Conservation (phyloP, 1,284 basidiomycete genomes). For the Vanrija humicola region DNA sequence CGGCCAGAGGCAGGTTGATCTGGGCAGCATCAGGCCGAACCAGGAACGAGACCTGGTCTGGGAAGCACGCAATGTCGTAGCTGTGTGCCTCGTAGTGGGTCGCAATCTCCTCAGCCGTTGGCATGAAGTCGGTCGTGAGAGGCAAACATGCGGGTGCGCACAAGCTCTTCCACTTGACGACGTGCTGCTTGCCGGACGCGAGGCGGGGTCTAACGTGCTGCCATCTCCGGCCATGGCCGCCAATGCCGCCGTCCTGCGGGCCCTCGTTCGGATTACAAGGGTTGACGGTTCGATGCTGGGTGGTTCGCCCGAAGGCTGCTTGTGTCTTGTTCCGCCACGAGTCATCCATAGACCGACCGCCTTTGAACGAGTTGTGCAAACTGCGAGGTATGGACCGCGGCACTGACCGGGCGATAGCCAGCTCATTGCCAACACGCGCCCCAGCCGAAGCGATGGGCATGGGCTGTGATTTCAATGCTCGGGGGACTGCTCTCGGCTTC, state of each 20-base stretch:
- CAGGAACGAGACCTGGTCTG: slow-evolving; percentile 58
- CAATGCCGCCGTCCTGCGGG: not conserved
- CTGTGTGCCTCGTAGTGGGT: slow-evolving; percentile 70
- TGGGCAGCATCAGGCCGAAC: slow-evolving; percentile 50
- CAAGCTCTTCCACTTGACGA: slow-evolving; percentile 89
- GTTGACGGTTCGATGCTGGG: slow-evolving; percentile 43
- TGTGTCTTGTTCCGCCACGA: slow-evolving; percentile 36
- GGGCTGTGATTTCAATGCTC: slow-evolving; percentile 25
- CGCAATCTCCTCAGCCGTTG: slow-evolving; percentile 68
- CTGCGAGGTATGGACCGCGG: slow-evolving; percentile 9
- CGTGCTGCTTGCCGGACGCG: slow-evolving; percentile 62
- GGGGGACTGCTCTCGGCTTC: slow-evolving; percentile 3
- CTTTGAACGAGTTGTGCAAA: slow-evolving; percentile 15
- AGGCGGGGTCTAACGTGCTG: slow-evolving; percentile 78
- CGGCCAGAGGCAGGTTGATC: slow-evolving; percentile 67
- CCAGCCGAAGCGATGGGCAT: slow-evolving; percentile 30
- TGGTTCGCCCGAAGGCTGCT: slow-evolving; percentile 30
- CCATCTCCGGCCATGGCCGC: slow-evolving; percentile 72
- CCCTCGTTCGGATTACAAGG: slow-evolving; percentile 42
- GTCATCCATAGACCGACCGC: slow-evolving; percentile 29
- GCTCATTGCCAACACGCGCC: slow-evolving; percentile 25
- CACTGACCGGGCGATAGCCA: slow-evolving; percentile 13
- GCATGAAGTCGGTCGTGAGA: slow-evolving; percentile 86
- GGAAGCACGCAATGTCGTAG: slow-evolving; percentile 50
- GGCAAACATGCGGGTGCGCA: slow-evolving; percentile 82